phyloP scores from a whole-genome alignment of 2,329 filamentous ascomycete genomes.

The Ceratocystis variospora region DNA sequence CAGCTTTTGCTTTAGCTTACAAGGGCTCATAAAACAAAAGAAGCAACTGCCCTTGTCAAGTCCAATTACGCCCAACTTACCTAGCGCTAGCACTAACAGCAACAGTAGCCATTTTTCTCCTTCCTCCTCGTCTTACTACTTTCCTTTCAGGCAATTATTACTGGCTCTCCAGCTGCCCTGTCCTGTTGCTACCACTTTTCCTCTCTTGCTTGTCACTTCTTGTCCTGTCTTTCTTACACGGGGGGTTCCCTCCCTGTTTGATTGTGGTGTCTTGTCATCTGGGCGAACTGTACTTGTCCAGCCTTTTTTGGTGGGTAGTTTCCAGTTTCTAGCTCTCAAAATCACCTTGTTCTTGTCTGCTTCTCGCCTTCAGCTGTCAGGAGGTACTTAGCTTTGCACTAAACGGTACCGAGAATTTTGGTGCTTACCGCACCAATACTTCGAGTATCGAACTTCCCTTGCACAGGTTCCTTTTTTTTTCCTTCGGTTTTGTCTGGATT shows the following conservation, averaged over 20 bases:
- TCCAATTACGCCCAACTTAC: neutral
- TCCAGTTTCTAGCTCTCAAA: conserved; percentile 3
- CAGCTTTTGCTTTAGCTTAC: neutral
- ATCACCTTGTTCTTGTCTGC: neutral
- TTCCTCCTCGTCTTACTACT: neutral
- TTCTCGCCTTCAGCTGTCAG: neutral
- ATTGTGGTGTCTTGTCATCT: neutral
- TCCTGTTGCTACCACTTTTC: neutral
- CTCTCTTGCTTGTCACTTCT: neutral
- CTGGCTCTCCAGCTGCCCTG: no score
- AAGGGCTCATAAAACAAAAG: neutral
- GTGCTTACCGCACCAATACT: neutral
- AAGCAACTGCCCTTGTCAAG: neutral
- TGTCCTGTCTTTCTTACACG: neutral
- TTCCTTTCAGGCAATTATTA: no score
- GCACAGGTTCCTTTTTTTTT: neutral
- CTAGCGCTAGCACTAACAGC: neutral
- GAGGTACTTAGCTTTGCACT: neutral
- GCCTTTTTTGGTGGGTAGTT: conserved; percentile 4
- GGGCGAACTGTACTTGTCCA: neutral
- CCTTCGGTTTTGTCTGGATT: neutral
- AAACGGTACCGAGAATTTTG: neutral
- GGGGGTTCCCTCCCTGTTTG: neutral
- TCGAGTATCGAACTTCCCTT: neutral
- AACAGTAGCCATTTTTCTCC: neutral